Evolutionary conservation across 805 yeast genomes (phyloP), one percentile per base, ranked within the genome.

Genomic region (Komagataella mondaviorum): DNA sequence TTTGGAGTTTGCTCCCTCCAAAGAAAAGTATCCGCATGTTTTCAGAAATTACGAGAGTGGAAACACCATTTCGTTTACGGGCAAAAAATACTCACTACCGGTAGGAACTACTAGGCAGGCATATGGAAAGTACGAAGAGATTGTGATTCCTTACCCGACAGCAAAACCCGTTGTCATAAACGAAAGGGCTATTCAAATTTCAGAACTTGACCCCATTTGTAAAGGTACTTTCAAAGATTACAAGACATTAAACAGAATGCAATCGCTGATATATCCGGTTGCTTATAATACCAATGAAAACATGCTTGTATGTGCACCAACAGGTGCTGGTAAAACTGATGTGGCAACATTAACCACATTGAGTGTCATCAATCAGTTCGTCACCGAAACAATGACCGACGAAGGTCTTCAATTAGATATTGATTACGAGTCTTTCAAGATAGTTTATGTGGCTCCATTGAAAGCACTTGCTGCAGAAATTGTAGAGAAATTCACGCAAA

Each of bases 261-360:
- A 93, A 64, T 85, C 96, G 1, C 77, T 77, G 54, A 88, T 90
- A 0, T 88, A 67, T 56, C 93, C 93, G 1, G 61, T 71, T n/a
- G 96, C 96, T 0, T 87, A 91, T 56, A 60, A 73, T 3, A 67
- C 77, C 1, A 93, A 87, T 60, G 73, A 74, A 4, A 91, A 90
- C 59, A 63, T 93, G 45, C 68, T 91, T 16, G 70, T 91, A 57
- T 91, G 98, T 74, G 98, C 99, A 1, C 99, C 99, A 6, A 91
- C 99, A 0, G 99, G 99, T 70, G 96, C 96, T 2, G 99, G 99
- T 69, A 91, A 91, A 63, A 91, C 99, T 20, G 93, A 93, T 63
- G 96, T 93, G 24, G 99, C 99, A 0, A 78, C 93, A 82, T 66
- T 93, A 48, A 72, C 96, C 0, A 73, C 87, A 4, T 69, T 90